Evolutionary conservation across 768 basidiomycete species (phyloP).

Genomic region (Lactarius psammicola): DNA sequence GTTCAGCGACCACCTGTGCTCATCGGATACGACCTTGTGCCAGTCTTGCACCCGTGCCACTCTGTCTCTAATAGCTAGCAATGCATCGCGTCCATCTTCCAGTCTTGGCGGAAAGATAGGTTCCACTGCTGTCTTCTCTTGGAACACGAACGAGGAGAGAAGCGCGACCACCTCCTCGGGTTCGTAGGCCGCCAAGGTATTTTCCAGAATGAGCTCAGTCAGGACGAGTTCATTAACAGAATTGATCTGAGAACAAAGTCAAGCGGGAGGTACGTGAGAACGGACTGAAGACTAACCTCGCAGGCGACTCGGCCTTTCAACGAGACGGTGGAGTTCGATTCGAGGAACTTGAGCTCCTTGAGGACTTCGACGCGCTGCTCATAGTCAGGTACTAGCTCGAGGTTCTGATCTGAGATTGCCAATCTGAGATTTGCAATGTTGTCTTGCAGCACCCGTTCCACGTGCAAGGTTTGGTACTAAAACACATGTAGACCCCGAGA

Average conservation of each 20-base stretch:
- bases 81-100: slow-evolving; percentile 74
- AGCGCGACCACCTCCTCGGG: slow-evolving; percentile 96
- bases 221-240: slow-evolving; percentile 96
- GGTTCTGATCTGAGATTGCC: slow-evolving; percentile 92
- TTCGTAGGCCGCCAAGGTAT: slow-evolving; percentile 84
- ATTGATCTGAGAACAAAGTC: slow-evolving; percentile 70
- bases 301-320: slow-evolving; percentile 98
- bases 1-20: slow-evolving; percentile 77
- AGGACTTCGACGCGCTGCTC: slow-evolving; percentile 91
- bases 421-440: slow-evolving; percentile 78
- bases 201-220: slow-evolving; percentile 96
- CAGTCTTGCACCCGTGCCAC: slow-evolving; percentile 77
- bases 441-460: slow-evolving; percentile 66
- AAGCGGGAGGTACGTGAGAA: background rate
- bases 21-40: slow-evolving; percentile 76
- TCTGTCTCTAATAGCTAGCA: slow-evolving; percentile 73
- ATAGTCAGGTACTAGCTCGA: slow-evolving; percentile 96
- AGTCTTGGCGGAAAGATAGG: slow-evolving; percentile 79
- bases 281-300: slow-evolving; percentile 56
- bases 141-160: slow-evolving; percentile 95
- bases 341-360: slow-evolving; percentile 88
- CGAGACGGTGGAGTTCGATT: slow-evolving; percentile 92
- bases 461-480: slow-evolving; percentile 78
- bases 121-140: slow-evolving; percentile 93
- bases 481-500: slow-evolving; percentile 22